These are phyloP conservation scores for Xylaria longipes DNA, from an alignment of 495 filamentous ascomycete species.

Conservation along the genomic window DNA sequence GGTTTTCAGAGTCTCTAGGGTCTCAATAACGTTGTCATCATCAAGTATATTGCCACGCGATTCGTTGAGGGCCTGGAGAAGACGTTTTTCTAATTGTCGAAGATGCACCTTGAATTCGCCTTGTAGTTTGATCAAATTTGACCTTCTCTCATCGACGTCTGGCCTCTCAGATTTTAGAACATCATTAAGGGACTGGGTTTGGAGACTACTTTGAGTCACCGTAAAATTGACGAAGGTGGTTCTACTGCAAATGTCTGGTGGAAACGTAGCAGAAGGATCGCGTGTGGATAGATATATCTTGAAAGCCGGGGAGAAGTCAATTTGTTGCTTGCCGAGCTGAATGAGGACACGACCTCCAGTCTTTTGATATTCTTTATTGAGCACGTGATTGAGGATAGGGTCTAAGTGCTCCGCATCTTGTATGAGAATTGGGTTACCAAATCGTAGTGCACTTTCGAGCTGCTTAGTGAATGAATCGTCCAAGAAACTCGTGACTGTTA, in stretches of 20 bases:
- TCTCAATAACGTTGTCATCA: slow-evolving; percentile 97
- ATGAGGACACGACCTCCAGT: slow-evolving; percentile 99
- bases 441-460: slow-evolving; percentile 92
- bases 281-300: slow-evolving; percentile 93
- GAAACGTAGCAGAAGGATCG: slow-evolving; percentile 94
- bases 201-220: slow-evolving; percentile 96
- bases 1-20: slow-evolving; percentile 95
- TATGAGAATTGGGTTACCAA: slow-evolving; percentile 97
- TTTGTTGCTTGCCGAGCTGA: slow-evolving; percentile 97
- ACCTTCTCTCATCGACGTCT: slow-evolving; percentile 95
- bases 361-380: slow-evolving; percentile 99
- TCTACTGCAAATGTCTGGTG: slow-evolving; percentile 97
- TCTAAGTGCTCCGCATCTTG: slow-evolving; percentile 98
- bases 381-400: slow-evolving; percentile 95
- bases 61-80: slow-evolving; percentile 95
- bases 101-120: slow-evolving; percentile 98
- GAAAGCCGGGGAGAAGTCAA: slow-evolving; percentile 98
- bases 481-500: slow-evolving; percentile 97
- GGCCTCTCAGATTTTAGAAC: slow-evolving; percentile 96
- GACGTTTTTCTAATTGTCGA: slow-evolving; percentile 91
- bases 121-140: slow-evolving; percentile 96
- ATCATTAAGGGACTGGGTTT: slow-evolving; percentile 95
- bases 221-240: slow-evolving; percentile 99
- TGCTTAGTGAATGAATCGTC: slow-evolving; percentile 98
- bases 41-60: slow-evolving; percentile 98